A percentile compares a stretch with the other conserved stretches of the same genome.
Evolutionary conservation across 768 basidiomycete species (phyloP).

Genomic region (Panaeolus cyanescens): DNA sequence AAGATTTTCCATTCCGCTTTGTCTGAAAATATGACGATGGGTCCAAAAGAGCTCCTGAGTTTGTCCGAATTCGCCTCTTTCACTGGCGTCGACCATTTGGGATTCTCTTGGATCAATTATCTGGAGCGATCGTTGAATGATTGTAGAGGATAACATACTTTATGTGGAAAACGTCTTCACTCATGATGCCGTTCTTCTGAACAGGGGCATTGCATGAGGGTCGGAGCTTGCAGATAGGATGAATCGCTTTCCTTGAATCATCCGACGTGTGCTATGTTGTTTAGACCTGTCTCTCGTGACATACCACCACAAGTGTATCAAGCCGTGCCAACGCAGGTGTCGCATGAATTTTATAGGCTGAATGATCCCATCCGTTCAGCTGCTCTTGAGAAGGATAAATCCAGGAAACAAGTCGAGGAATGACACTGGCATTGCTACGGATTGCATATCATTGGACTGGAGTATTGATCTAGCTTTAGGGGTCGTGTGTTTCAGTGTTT

Average conservation of each 20-base stretch:
- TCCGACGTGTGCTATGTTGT: no score
- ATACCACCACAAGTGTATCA: no score
- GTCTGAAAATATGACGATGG: not conserved
- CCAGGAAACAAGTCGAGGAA: no score
- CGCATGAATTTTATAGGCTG: no score
- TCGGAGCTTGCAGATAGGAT: not conserved
- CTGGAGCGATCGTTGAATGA: not conserved
- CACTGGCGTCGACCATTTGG: not conserved
- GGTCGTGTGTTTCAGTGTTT: no score
- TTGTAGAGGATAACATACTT: not conserved
- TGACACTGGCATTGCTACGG: no score
- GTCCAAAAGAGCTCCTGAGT: not conserved
- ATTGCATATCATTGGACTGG: no score
- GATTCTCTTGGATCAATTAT: not conserved
- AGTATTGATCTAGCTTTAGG: no score
- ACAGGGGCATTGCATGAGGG: not conserved
- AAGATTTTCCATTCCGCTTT: not conserved
- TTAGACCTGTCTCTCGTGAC: no score
- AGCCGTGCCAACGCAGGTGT: no score
- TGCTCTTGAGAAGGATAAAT: no score
- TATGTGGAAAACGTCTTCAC: not conserved
- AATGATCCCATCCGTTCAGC: no score
- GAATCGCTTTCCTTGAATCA: not conserved
- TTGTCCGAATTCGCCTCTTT: not conserved
- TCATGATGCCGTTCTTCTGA: not conserved